Evolutionary conservation across 768 basidiomycete genomes (phyloP).

Genomic region (Candolleomyces aberdarensis): DNA sequence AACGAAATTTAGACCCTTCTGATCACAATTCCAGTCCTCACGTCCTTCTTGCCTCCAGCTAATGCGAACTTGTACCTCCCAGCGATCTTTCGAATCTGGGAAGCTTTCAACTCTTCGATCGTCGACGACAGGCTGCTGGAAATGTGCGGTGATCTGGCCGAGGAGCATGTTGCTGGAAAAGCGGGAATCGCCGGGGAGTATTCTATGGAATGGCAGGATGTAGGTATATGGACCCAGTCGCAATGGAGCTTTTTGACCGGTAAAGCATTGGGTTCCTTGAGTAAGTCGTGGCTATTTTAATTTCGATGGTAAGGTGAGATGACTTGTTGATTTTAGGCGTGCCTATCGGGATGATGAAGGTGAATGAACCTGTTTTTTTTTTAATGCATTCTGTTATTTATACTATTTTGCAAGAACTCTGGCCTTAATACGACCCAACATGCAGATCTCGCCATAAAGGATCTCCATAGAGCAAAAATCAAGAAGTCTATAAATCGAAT

Average conservation of each 20-base stretch:
- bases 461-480: slow-evolving; percentile 56
- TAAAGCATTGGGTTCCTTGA: slow-evolving; percentile 80
- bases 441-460: slow-evolving; percentile 46
- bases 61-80: slow-evolving; percentile 69
- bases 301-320: neutral
- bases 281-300: slow-evolving; percentile 34
- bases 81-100: slow-evolving; percentile 71
- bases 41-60: slow-evolving; percentile 72
- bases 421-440: slow-evolving; percentile 55
- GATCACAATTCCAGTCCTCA: slow-evolving; percentile 71
- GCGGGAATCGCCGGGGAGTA: slow-evolving; percentile 54
- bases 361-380: slow-evolving; percentile 22
- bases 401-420: slow-evolving; percentile 41
- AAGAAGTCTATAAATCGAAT: slow-evolving; percentile 69
- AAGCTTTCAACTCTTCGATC: slow-evolving; percentile 70
- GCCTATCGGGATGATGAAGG: slow-evolving; percentile 68
- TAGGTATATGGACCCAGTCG: slow-evolving; percentile 85
- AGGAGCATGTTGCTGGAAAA: slow-evolving; percentile 65
- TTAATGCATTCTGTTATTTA: slow-evolving; percentile 1
- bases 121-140: slow-evolving; percentile 77
- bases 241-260: slow-evolving; percentile 84
- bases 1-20: slow-evolving; percentile 49
- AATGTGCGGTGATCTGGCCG: slow-evolving; percentile 63
- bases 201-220: slow-evolving; percentile 67
- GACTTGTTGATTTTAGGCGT: slow-evolving; percentile 42